These are phyloP conservation scores for Abrus pulchellus DNA, from an alignment of 306 rosid genomes.

Conservation along the genomic window DNA sequence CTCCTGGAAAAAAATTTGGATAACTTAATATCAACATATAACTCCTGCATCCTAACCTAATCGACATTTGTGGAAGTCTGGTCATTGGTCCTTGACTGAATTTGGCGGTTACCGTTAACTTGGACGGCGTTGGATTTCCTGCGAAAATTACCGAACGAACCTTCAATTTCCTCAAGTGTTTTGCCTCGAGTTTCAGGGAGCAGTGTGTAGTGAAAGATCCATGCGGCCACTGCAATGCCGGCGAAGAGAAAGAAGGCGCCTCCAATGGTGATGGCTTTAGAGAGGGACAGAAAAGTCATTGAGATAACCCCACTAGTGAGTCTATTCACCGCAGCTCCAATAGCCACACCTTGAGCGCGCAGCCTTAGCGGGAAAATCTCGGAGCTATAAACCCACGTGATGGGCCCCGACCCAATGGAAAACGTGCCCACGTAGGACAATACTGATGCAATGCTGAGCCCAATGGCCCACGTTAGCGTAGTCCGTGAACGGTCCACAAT, in stretches of 20 bases:
- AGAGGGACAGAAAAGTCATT: slow-evolving; percentile 74
- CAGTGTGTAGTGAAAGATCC: slow-evolving; percentile 47
- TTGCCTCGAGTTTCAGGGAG: slow-evolving; percentile 54
- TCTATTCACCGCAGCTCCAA: slow-evolving; percentile 66
- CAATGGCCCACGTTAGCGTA: slow-evolving; percentile 57
- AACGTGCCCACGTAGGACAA: slow-evolving; percentile 59
- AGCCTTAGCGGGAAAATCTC: slow-evolving; percentile 61
- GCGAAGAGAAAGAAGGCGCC: slow-evolving; percentile 53
- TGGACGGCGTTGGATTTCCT: slow-evolving; percentile 13
- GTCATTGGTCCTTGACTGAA: not conserved
- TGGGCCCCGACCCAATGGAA: slow-evolving; percentile 86
- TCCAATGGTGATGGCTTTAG: slow-evolving; percentile 44
- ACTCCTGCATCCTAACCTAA: not conserved
- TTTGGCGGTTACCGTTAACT: not conserved
- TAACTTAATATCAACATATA: too few relatives aligned
- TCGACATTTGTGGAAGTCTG: not conserved
- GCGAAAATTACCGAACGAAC: slow-evolving; percentile 45
- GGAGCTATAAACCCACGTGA: slow-evolving; percentile 77
- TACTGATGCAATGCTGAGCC: slow-evolving; percentile 52
- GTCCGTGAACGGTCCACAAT: slow-evolving; percentile 3
- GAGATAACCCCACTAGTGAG: slow-evolving; percentile 63
- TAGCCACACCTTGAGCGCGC: slow-evolving; percentile 71
- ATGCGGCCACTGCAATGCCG: slow-evolving; percentile 38
- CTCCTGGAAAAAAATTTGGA: too few relatives aligned
- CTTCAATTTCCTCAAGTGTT: slow-evolving; percentile 56